phyloP scores from a whole-genome alignment of 2,329 filamentous ascomycete species.

The Colletotrichum chlorophyti region DNA sequence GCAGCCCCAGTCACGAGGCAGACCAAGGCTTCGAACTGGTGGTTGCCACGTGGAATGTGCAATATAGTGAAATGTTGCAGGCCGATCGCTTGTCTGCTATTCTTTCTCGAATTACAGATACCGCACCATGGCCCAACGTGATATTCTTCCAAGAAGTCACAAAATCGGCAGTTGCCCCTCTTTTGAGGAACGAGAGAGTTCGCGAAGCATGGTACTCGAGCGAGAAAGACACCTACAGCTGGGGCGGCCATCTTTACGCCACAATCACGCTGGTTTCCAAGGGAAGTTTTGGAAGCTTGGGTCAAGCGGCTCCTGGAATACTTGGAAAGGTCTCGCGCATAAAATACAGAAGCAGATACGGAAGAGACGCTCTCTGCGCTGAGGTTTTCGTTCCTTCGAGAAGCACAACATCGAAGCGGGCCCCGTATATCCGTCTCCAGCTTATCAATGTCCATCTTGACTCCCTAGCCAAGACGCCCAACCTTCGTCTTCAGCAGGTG shows the following conservation, averaged over 20 bases:
- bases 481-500: slow-evolving; percentile 39
- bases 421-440: slow-evolving; percentile 26
- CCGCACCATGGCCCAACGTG: slow-evolving; percentile 32
- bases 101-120: slow-evolving; percentile 32
- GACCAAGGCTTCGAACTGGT: neutral
- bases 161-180: slow-evolving; percentile 27
- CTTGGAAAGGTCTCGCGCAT: slow-evolving; percentile 41
- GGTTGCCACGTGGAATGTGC: slow-evolving; percentile 20
- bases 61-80: neutral
- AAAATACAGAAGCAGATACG: slow-evolving; percentile 38
- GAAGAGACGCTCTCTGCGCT: slow-evolving; percentile 43
- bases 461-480: slow-evolving; percentile 37
- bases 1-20: neutral
- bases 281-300: slow-evolving; percentile 29
- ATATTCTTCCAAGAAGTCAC: slow-evolving; percentile 46
- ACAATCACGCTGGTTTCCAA: slow-evolving; percentile 38
- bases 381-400: slow-evolving; percentile 35
- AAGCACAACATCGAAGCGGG: slow-evolving; percentile 1
- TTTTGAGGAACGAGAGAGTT: slow-evolving; percentile 36
- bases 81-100: slow-evolving; percentile 35
- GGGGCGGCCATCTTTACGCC: slow-evolving; percentile 33
- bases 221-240: slow-evolving; percentile 34
- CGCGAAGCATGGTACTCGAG: slow-evolving; percentile 39
- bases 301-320: neutral
- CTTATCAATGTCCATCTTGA: slow-evolving; percentile 49